Base-by-base conservation (phyloP, 306 rosid species). In the Vigna radiata region DNA sequence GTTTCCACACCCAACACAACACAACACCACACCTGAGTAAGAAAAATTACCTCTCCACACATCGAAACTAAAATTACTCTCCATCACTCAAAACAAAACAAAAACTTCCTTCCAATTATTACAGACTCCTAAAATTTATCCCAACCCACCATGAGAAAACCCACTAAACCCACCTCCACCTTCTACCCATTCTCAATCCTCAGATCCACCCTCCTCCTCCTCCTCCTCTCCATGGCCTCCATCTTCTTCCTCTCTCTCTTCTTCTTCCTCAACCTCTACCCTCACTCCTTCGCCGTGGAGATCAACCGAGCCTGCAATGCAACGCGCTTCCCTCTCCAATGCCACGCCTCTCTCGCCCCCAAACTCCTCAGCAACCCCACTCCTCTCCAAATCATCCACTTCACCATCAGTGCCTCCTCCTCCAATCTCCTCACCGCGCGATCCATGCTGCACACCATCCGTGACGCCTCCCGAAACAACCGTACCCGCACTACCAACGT, bases 291-390 rank as follows among this genome's bases (percentile, higher is more conserved):
- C n/a, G 0, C 14, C 84, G 19, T 82, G 83, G 23, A 52, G 82
- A 2, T 88, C 75, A 86, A 61, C 1, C 68, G 31, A 8, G 92
- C 91, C 56, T 95, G 99, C 86, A 86, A 79, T 8, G 93, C 97
- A 55, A 92, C 99, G 0, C 96, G 97, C 63, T 95, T 88, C 85
- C 96, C 94, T 0, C 82, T 37, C 53, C 81, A 56, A 58, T 95
- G 99, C 74, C 72, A 37, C 10, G 6, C 86, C 72, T 64, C 96
- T 15, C 87, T 92, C n/a, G 39, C 0, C 14, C 37, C 8, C 19
- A 8, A 23, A 31, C 78, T 83, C 6, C 77, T 86, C 0, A 46
- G 72, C 0, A 56, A 83, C 25, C 83, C 94, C 1, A 48, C 84
- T 7, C 78, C 90, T 0, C 46, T 87, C 19, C 70, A 88, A 27